phyloP scores from a whole-genome alignment of 768 basidiomycete genomes.

The Solioccasus polychromus region DNA sequence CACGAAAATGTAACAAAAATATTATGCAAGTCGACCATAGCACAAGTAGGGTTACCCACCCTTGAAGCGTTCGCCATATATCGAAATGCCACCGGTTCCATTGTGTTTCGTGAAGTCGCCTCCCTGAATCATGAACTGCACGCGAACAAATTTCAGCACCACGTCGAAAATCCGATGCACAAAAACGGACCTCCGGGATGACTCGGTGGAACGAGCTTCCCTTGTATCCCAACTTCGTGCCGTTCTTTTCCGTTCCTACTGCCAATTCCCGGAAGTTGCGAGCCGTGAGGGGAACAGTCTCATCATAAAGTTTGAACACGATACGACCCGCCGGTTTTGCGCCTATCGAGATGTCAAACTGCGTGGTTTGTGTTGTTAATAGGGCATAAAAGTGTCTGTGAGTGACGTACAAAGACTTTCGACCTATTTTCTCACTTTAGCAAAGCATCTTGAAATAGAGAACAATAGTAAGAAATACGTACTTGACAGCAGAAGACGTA shows the following conservation, averaged over 20 bases:
- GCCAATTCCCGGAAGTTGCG: constrained; percentile 88
- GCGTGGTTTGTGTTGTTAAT: too few relatives aligned
- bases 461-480: constrained; percentile 2
- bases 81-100: constrained; percentile 80
- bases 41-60: too few relatives aligned
- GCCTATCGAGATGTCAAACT: constrained; percentile 69
- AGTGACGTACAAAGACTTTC: constrained; percentile 35
- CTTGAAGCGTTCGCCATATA: constrained; percentile 66
- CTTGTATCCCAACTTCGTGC: constrained; percentile 73
- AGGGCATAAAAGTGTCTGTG: too few relatives aligned
- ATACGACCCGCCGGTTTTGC: constrained; percentile 49
- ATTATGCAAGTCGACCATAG: too few relatives aligned
- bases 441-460: background rate
- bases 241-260: constrained; percentile 69
- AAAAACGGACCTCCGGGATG: too few relatives aligned
- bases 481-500: constrained; percentile 15
- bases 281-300: constrained; percentile 70
- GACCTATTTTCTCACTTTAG: constrained; percentile 11
- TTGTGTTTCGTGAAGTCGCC: constrained; percentile 77
- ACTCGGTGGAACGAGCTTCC: constrained; percentile 75
- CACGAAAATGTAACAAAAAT: constrained; percentile 22
- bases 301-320: constrained; percentile 84
- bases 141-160: too few relatives aligned
- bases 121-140: constrained; percentile 87
- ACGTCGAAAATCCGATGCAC: too few relatives aligned